Percentiles rank a stretch among this genome's conserved stretches.
These are phyloP conservation scores for Candida frijolesensis DNA, from an alignment of 1,139 yeast genomes.

Conservation along the genomic window DNA sequence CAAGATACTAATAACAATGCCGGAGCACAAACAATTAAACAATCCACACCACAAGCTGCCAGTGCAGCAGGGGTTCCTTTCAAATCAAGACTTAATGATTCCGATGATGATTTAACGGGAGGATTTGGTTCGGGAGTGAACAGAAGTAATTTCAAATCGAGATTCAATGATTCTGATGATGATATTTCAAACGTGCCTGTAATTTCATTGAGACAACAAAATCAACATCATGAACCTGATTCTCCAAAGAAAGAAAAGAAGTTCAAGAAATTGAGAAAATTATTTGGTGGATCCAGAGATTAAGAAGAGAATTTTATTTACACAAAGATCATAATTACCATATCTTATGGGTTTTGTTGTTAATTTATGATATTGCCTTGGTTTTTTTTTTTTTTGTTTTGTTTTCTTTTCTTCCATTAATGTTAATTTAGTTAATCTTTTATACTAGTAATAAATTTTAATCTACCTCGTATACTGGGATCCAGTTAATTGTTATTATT, in stretches of 20 bases:
- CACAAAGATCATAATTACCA: too few species aligned
- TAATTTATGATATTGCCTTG: too few species aligned
- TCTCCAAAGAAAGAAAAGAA: slow-evolving; percentile 45
- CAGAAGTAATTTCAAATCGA: slow-evolving; percentile 12
- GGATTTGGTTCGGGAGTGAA: slow-evolving; percentile 5
- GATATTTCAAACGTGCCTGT: slow-evolving; percentile 8
- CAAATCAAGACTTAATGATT: slow-evolving; percentile 14
- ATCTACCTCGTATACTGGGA: neutral
- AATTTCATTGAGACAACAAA: slow-evolving; percentile 7
- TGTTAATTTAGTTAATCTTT: too few species aligned
- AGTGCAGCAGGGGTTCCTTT: neutral
- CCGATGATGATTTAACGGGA: slow-evolving; percentile 13
- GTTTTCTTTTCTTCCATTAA: too few species aligned
- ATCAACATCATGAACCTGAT: neutral
- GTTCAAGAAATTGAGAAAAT: slow-evolving; percentile 57
- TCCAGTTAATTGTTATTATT: neutral
- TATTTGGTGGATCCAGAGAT: slow-evolving; percentile 45
- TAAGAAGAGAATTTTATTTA: neutral
- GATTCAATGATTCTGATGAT: slow-evolving; percentile 19
- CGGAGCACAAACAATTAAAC: neutral
- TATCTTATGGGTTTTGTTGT: too few species aligned
- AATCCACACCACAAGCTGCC: neutral
- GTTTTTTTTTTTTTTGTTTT: too few species aligned
- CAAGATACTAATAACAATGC: neutral
- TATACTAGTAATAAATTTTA: too few species aligned